These are phyloP conservation scores for Candida parachauliodes DNA, from an alignment of 805 yeast species.

Conservation along the genomic window DNA sequence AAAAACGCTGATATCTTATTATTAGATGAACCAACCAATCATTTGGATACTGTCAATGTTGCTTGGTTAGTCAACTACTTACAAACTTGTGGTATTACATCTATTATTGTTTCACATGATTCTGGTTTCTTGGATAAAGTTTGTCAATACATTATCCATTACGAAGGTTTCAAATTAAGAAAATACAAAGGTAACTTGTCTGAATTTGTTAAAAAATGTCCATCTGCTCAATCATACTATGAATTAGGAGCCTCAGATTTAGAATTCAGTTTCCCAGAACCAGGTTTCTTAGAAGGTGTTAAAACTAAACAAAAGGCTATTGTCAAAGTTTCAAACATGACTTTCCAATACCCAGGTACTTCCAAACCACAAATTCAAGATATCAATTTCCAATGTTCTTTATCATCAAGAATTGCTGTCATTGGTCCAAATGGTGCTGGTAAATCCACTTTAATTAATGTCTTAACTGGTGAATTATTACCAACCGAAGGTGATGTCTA, in stretches of 20 bases:
- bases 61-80: slow-evolving; percentile 99
- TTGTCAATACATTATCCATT: slow-evolving; percentile 97
- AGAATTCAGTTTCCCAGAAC: slow-evolving; percentile 98
- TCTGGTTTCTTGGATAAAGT: slow-evolving; percentile 98
- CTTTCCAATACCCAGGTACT: slow-evolving; percentile 99
- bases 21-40: slow-evolving; percentile 99
- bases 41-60: slow-evolving; percentile 98
- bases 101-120: slow-evolving; percentile 98
- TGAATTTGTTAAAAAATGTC: slow-evolving; percentile 97
- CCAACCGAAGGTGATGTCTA: slow-evolving; percentile 99
- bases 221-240: slow-evolving; percentile 97
- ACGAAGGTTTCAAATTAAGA: slow-evolving; percentile 99
- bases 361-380: slow-evolving; percentile 88
- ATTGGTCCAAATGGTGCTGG: slow-evolving; percentile 99
- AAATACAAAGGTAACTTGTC: slow-evolving; percentile 99
- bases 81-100: slow-evolving; percentile 97
- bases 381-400: slow-evolving; percentile 97
- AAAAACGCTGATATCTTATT: slow-evolving; percentile 96
- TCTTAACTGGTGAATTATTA: slow-evolving; percentile 97
- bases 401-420: slow-evolving; percentile 99
- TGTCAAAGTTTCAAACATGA: slow-evolving; percentile 94
- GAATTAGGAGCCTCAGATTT: slow-evolving; percentile 97
- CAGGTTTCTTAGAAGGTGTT: slow-evolving; percentile 99
- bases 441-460: slow-evolving; percentile 98
- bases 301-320: slow-evolving; percentile 99